These are phyloP conservation scores for Phalaenopsis aphrodite DNA, from an alignment of 106 monocot species.

Conservation along the genomic window DNA sequence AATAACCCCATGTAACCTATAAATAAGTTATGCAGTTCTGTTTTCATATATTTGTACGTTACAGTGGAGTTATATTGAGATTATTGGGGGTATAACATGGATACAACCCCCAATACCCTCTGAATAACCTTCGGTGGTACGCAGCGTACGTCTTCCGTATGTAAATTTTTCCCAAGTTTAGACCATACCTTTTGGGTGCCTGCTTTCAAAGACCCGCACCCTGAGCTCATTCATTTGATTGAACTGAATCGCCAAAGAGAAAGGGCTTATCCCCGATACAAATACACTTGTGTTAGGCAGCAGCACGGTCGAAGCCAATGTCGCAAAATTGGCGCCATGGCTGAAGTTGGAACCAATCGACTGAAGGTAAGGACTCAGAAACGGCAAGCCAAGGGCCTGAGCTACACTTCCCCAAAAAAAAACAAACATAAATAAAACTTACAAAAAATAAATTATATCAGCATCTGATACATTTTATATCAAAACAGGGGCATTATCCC, in stretches of 20 bases:
- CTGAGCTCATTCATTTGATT: slow-evolving; percentile 66
- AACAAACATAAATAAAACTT: neutral
- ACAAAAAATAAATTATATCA: neutral
- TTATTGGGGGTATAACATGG: too few species aligned
- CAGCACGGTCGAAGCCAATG: slow-evolving; percentile 51
- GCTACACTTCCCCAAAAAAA: slow-evolving; percentile 12
- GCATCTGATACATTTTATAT: neutral
- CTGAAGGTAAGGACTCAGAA: slow-evolving; percentile 83
- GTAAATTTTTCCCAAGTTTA: neutral
- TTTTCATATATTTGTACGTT: too few species aligned
- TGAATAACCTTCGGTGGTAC: too few species aligned
- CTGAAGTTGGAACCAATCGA: slow-evolving; percentile 54
- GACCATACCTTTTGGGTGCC: neutral
- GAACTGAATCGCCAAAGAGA: slow-evolving; percentile 58
- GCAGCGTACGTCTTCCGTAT: too few species aligned
- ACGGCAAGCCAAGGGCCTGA: slow-evolving; percentile 64
- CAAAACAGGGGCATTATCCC: neutral
- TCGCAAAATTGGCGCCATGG: slow-evolving; percentile 37
- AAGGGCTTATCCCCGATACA: slow-evolving; percentile 61
- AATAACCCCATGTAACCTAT: too few species aligned
- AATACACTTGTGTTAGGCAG: slow-evolving; percentile 69
- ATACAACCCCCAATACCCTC: too few species aligned
- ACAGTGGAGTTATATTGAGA: too few species aligned
- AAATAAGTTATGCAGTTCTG: too few species aligned
- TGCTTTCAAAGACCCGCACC: slow-evolving; percentile 13